These are phyloP conservation scores for Xylariaceae sp. DNA, from an alignment of 2,329 filamentous ascomycete genomes.

Conservation along the genomic window DNA sequence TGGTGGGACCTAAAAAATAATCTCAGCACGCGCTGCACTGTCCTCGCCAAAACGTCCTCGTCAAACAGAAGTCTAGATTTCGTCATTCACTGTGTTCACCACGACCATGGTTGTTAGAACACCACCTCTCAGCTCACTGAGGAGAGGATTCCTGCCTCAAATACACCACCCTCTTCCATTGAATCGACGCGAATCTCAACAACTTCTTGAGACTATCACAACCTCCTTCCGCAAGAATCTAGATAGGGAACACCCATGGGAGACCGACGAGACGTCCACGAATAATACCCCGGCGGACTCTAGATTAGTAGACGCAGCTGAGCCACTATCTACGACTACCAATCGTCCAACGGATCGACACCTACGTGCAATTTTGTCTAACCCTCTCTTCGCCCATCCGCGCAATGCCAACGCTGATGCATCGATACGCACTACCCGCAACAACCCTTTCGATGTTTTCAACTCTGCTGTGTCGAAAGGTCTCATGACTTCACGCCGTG, in stretches of 20 bases:
- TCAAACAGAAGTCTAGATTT: not conserved
- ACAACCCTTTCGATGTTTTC: constrained; percentile 62
- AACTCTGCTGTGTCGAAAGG: constrained; percentile 61
- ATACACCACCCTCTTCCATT: constrained; percentile 62
- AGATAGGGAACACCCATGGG: constrained; percentile 62
- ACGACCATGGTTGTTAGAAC: constrained; percentile 43
- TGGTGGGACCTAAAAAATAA: no score
- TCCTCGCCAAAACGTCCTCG: not conserved
- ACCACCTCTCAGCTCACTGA: constrained; percentile 47
- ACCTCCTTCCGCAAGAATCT: constrained; percentile 64
- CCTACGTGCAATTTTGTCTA: constrained; percentile 62
- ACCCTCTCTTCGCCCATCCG: constrained; percentile 58
- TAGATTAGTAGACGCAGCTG: not conserved
- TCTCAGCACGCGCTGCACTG: no score
- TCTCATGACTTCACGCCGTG: constrained; percentile 61
- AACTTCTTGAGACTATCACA: constrained; percentile 63
- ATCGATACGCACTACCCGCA: constrained; percentile 37
- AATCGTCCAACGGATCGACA: constrained; percentile 56
- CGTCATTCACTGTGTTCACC: not conserved
- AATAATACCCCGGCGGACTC: not conserved
- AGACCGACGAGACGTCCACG: constrained; percentile 37
- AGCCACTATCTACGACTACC: constrained; percentile 20
- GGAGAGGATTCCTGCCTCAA: constrained; percentile 48
- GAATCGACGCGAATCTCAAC: constrained; percentile 57
- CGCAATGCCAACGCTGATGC: constrained; percentile 14